phyloP scores from a whole-genome alignment of 768 basidiomycete species.

The Brasilioporus rufonigricans region DNA sequence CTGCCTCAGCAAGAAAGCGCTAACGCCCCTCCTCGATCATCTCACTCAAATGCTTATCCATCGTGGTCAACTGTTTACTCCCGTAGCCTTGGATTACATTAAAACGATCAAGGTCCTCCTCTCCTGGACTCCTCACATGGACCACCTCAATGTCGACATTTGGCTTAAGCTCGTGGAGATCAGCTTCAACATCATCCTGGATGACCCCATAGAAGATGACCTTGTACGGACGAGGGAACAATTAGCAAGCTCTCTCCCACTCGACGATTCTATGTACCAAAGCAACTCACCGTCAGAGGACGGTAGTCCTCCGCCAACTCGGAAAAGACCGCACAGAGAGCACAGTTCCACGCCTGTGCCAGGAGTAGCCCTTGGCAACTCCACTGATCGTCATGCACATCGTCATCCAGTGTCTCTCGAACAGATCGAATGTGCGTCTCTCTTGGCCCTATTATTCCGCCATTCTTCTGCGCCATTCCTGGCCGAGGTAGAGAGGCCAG shows the following conservation, averaged over 20 bases:
- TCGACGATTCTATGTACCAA: constrained; percentile 33
- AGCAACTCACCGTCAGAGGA: constrained; percentile 31
- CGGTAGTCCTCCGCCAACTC: constrained; percentile 33
- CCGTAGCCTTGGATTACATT: constrained; percentile 76
- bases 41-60: constrained; percentile 58
- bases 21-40: constrained; percentile 61
- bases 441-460: constrained; percentile 59
- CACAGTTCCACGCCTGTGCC: constrained; percentile 22
- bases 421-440: constrained; percentile 68
- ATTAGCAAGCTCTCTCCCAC: constrained; percentile 13
- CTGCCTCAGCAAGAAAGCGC: constrained; percentile 51
- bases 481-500: constrained; percentile 32
- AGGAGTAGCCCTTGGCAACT: constrained; percentile 15
- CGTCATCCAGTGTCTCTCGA: constrained; percentile 44
- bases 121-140: constrained; percentile 70
- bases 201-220: constrained; percentile 45
- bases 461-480: constrained; percentile 60
- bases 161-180: constrained; percentile 74
- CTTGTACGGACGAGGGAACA: constrained; percentile 25
- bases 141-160: constrained; percentile 57
- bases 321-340: constrained; percentile 28
- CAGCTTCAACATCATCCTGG: constrained; percentile 76
- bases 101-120: constrained; percentile 72
- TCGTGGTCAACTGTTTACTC: constrained; percentile 51
- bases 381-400: constrained; percentile 21